Base-by-base conservation (phyloP, 306 rosid genomes). In the Glycine soja region DNA sequence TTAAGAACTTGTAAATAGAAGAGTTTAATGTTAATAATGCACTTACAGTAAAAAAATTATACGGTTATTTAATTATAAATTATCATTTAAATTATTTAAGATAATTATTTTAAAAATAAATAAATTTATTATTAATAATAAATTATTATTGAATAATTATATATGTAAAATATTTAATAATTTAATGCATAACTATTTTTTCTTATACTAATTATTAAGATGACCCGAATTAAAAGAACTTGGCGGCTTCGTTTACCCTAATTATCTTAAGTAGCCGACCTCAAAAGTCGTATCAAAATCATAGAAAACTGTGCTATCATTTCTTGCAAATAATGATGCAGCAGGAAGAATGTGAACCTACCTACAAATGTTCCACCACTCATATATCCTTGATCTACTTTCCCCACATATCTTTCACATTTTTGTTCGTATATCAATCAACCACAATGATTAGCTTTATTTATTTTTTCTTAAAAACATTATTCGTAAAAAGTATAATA, bases 261-360 rank as follows among this genome's bases (percentile, higher is more conserved):
- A 24, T 85, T 83, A 80, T 75, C 86, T 74, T 83, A 42, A 6
- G 46, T 42, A 78, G 62, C 85, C 73, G 82, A 72, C 89, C 78
- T 76, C 56, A 72, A 79, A 79, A 89, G 14, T 76, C 57, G 79
- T 81, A 88, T 92, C 90, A 79, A 86, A 42, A 87, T 88, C 78
- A 88, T 90, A 75, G 69, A 85, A 81, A 88, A 52, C 18, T 61
- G 66, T 52, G 83, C 66, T 54, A 66, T 73, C 66, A 86, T 76
- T 72, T 70, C 83, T 67, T 76, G 82, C 79, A 70, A 84, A 88
- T 84, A 5, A 63, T 63, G 42, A 78, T 84, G 81, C 45, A 34
- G 6, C 65, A 51, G 70, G 30, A 81, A 43, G 74, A 78, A 81
- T 18, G 64, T 53, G 84, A 80, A 62, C 74, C 87, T 57, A 32